phyloP scores from a whole-genome alignment of 371 early-diverging fungal genomes.

The Choanephora cucurbitarum region DNA sequence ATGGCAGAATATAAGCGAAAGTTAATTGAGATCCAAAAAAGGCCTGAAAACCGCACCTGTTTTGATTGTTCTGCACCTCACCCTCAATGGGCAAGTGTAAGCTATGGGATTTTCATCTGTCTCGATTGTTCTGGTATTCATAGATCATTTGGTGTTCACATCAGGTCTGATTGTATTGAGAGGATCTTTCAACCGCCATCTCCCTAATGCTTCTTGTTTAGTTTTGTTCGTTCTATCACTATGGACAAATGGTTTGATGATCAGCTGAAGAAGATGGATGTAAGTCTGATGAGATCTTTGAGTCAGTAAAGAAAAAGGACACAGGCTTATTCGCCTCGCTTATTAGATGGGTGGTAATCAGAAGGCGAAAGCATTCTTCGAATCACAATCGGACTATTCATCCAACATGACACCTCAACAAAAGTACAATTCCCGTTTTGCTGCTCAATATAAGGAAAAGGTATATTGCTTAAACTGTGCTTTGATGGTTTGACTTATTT shows the following conservation, averaged over 20 bases:
- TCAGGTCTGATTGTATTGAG: conserved; percentile 52
- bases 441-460: conserved; percentile 89
- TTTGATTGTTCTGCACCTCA: conserved; percentile 85
- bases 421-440: conserved; percentile 87
- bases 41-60: conserved; percentile 74
- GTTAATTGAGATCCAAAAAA: conserved; percentile 70
- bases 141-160: conserved; percentile 93
- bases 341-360: conserved; percentile 90
- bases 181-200: background rate
- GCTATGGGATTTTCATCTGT: conserved; percentile 97
- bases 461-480: conserved; percentile 36
- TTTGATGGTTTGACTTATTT: too few species aligned
- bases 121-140: conserved; percentile 95
- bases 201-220: conserved; percentile 16
- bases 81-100: conserved; percentile 95
- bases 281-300: conserved; percentile 19
- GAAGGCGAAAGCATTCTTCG: conserved; percentile 86
- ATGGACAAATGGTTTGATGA: conserved; percentile 99
- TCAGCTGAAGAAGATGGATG: conserved; percentile 92
- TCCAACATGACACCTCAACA: conserved; percentile 79
- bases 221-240: conserved; percentile 96
- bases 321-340: background rate
- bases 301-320: background rate
- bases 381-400: conserved; percentile 80
- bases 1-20: conserved; percentile 64